These are phyloP conservation scores for Acanthamoeba triangularis DNA, from an alignment of 208 protist genomes.

Conservation along the genomic window DNA sequence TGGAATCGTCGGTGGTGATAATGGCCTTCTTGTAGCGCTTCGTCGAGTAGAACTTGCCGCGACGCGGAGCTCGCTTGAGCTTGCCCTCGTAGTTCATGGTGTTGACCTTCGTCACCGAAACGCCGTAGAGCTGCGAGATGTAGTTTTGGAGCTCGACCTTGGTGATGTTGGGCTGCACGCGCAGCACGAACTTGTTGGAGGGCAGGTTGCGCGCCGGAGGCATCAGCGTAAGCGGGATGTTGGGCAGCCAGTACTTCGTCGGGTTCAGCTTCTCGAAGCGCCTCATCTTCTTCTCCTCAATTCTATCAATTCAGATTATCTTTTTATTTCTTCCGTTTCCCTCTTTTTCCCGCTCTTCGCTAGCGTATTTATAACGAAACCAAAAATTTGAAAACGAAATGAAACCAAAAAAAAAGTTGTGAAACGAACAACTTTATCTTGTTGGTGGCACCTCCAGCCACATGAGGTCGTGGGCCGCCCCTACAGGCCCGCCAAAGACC, in stretches of 20 bases:
- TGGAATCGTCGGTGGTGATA: constrained; percentile 59
- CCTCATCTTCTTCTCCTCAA: constrained; percentile 15
- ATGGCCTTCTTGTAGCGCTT: constrained; percentile 78
- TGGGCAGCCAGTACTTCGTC: constrained; percentile 73
- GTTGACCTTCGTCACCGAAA: constrained; percentile 58
- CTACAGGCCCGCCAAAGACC: constrained; percentile 11
- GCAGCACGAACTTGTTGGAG: constrained; percentile 73
- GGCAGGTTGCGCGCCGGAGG: neutral
- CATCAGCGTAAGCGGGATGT: constrained; percentile 71
- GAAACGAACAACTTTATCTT: neutral
- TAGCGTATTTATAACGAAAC: neutral
- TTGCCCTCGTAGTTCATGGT: constrained; percentile 79
- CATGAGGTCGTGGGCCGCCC: constrained; percentile 8
- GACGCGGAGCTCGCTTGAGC: constrained; percentile 29
- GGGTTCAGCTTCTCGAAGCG: constrained; percentile 63
- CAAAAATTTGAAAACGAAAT: too few species aligned
- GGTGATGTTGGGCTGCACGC: constrained; percentile 75
- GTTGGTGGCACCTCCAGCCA: neutral
- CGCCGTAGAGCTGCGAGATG: constrained; percentile 76
- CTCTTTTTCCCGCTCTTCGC: neutral
- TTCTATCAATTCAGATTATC: neutral
- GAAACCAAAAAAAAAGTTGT: too few species aligned
- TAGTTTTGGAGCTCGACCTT: constrained; percentile 75
- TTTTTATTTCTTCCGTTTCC: neutral
- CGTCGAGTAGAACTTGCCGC: constrained; percentile 29